A percentile compares a stretch with the other conserved stretches of the same genome.
These are phyloP conservation scores for Gossypium arboreum DNA, from an alignment of 345 rosid genomes.

Conservation along the genomic window DNA sequence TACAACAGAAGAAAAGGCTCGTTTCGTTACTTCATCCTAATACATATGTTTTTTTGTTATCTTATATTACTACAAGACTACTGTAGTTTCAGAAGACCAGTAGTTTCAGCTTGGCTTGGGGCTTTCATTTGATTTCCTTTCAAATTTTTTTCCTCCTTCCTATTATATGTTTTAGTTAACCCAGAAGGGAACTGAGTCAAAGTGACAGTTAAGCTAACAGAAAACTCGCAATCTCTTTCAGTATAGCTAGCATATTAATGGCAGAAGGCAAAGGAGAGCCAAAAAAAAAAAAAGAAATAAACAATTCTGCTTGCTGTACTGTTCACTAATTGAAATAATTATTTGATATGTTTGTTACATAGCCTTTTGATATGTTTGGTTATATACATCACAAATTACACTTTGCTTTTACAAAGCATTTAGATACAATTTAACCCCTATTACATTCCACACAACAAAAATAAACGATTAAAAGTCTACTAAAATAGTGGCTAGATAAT, in stretches of 20 bases:
- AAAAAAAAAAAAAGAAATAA: not conserved
- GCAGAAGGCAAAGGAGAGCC: not conserved
- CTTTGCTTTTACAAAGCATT: too few species aligned
- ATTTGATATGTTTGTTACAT: too few species aligned
- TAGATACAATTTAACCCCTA: too few species aligned
- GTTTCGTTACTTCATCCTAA: not conserved
- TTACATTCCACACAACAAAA: too few species aligned
- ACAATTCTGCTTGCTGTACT: not conserved
- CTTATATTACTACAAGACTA: conserved; percentile 2
- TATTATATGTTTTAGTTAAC: not conserved
- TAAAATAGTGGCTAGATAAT: too few species aligned
- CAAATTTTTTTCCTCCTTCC: not conserved
- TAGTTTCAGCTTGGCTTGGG: not conserved
- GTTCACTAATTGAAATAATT: not conserved
- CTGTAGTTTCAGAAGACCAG: not conserved
- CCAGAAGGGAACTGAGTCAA: conserved; percentile 29
- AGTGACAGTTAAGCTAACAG: conserved; percentile 36
- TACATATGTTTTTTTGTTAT: not conserved
- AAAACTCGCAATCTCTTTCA: conserved; percentile 2
- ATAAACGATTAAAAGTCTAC: too few species aligned
- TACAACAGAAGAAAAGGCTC: not conserved
- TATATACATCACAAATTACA: too few species aligned
- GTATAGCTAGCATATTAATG: conserved; percentile 13
- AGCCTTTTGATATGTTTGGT: too few species aligned
- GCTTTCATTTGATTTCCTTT: not conserved